These are phyloP conservation scores for Penicillium riverlandense DNA, from an alignment of 495 filamentous ascomycete species.

Conservation along the genomic window DNA sequence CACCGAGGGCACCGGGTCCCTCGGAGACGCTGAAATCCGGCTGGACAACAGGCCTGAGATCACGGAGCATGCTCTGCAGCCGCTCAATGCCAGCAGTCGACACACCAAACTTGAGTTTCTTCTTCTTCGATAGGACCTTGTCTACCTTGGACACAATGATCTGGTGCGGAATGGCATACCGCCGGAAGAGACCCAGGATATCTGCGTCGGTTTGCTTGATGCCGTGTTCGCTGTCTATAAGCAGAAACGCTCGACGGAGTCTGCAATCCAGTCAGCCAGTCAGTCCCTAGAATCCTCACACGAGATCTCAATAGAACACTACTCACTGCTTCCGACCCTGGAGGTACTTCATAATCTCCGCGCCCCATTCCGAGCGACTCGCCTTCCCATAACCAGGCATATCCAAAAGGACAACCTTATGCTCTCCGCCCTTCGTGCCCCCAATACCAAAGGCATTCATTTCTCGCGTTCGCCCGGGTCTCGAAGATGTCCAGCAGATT, in stretches of 20 bases:
- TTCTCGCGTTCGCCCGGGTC: slow-evolving; percentile 68
- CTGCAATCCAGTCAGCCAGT: slow-evolving; percentile 7
- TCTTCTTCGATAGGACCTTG: slow-evolving; percentile 32
- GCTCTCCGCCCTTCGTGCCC: slow-evolving; percentile 43
- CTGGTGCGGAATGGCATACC: slow-evolving; percentile 60
- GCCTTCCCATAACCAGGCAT: slow-evolving; percentile 92
- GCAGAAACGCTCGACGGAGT: slow-evolving; percentile 70
- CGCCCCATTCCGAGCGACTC: slow-evolving; percentile 71
- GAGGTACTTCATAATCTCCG: slow-evolving; percentile 81
- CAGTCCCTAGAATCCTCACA: no score
- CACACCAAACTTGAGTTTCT: slow-evolving; percentile 22
- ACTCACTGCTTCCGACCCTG: slow-evolving; percentile 56
- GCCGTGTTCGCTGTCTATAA: slow-evolving; percentile 78
- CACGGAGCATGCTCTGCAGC: slow-evolving; percentile 22
- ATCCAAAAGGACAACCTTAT: slow-evolving; percentile 63
- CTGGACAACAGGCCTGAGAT: slow-evolving; percentile 21
- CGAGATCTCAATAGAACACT: not conserved
- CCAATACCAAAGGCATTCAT: slow-evolving; percentile 86
- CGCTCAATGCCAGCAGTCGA: slow-evolving; percentile 19
- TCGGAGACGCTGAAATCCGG: slow-evolving; percentile 19
- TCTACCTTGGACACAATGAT: slow-evolving; percentile 84
- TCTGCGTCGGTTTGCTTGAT: slow-evolving; percentile 64
- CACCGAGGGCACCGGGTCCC: slow-evolving; percentile 42
- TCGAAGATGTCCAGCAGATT: slow-evolving; percentile 56
- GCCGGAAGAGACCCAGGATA: slow-evolving; percentile 57